A percentile compares a stretch with the other conserved stretches of the same genome.
phyloP scores from a whole-genome alignment of 106 monocot species.

The Triglochin maritima region DNA sequence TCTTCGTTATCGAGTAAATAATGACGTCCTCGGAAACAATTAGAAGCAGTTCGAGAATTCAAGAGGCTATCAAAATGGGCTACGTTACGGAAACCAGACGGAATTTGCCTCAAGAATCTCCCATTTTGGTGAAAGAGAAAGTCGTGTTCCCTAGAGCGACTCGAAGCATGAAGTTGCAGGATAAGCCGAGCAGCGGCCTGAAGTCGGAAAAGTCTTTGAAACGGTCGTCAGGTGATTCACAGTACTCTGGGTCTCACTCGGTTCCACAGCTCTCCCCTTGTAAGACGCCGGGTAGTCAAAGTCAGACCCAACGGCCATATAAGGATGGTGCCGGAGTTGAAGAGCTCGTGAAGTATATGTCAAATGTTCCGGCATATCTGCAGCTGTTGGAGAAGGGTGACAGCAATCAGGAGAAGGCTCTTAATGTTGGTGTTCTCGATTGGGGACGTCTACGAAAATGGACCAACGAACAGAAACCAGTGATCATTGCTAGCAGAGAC shows the following conservation, averaged over 20 bases:
- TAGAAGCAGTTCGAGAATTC: no score
- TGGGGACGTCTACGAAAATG: slow-evolving; percentile 58
- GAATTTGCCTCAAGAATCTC: not conserved
- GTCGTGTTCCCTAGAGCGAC: slow-evolving; percentile 5
- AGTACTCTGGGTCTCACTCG: not conserved
- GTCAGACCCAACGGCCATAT: slow-evolving; percentile 31
- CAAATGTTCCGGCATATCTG: slow-evolving; percentile 51
- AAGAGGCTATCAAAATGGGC: not conserved
- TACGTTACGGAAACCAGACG: not conserved
- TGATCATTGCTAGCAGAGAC: not conserved
- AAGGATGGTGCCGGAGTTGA: slow-evolving; percentile 24
- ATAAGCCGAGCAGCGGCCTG: slow-evolving; percentile 12
- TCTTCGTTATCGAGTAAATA: no score
- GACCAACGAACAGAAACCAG: slow-evolving; percentile 15
- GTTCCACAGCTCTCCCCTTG: not conserved
- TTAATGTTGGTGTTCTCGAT: slow-evolving; percentile 68
- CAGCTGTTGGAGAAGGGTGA: slow-evolving; percentile 24
- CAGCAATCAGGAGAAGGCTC: slow-evolving; percentile 48
- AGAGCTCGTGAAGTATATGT: slow-evolving; percentile 55
- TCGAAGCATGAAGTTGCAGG: slow-evolving; percentile 22
- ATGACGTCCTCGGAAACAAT: no score
- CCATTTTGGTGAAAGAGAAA: not conserved
- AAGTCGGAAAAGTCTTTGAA: slow-evolving; percentile 13
- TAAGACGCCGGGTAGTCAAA: slow-evolving; percentile 7
- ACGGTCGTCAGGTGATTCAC: not conserved